Percentiles rank a stretch among this genome's conserved stretches.
Evolutionary conservation across 208 protist species (phyloP).

Genomic region (Phytomonas francai): DNA sequence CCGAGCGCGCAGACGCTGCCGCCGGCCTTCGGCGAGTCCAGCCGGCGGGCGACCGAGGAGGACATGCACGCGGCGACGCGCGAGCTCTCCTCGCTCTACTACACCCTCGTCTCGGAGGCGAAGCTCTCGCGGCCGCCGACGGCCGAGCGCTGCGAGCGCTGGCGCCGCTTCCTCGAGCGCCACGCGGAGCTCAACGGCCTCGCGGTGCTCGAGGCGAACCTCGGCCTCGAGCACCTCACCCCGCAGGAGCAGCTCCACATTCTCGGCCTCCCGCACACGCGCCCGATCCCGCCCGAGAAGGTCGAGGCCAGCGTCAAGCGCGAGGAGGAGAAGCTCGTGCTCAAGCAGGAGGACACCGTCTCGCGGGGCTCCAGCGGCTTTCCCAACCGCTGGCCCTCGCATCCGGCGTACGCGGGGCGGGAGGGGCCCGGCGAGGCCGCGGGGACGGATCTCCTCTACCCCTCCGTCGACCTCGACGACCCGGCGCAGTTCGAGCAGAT

Average conservation of each 20-base stretch:
- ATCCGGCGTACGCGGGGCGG: neutral
- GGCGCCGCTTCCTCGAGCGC: conserved; percentile 58
- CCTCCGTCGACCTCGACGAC: conserved; percentile 16
- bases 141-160: conserved; percentile 66
- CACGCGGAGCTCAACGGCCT: conserved; percentile 73
- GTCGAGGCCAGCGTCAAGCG: conserved; percentile 57
- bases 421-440: neutral
- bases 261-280: conserved; percentile 69
- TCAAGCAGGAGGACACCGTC: conserved; percentile 40
- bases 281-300: conserved; percentile 51
- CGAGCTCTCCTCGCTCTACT: conserved; percentile 71
- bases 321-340: conserved; percentile 60
- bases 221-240: conserved; percentile 45
- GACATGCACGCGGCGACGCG: conserved; percentile 66
- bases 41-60: conserved; percentile 39
- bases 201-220: conserved; percentile 38
- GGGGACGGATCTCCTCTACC: conserved; percentile 1
- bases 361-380: conserved; percentile 2
- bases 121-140: conserved; percentile 69
- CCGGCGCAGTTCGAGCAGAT: conserved; percentile 33
- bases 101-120: conserved; percentile 78
- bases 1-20: conserved; percentile 51
- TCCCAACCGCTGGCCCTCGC: neutral
- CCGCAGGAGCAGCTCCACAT: conserved; percentile 74
- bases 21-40: conserved; percentile 56